phyloP scores from a whole-genome alignment of 1,284 basidiomycete genomes.

The Omphalotus olearius region DNA sequence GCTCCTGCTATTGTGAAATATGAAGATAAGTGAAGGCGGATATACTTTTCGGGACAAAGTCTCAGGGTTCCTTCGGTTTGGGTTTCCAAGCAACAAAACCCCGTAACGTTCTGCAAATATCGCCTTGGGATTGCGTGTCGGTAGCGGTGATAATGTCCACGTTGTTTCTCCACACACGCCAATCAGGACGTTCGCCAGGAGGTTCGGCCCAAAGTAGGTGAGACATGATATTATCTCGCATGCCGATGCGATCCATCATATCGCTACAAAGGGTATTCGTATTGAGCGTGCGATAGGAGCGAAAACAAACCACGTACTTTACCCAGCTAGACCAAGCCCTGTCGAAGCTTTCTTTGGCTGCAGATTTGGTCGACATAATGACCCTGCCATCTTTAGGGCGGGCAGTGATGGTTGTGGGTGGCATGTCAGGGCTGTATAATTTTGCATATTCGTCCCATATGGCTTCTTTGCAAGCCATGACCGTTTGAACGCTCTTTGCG shows the following conservation, averaged over 20 bases:
- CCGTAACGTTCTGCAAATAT: constrained; percentile 14
- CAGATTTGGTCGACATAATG: constrained; percentile 24
- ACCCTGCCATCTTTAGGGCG: constrained; percentile 23
- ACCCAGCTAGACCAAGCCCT: constrained; percentile 65
- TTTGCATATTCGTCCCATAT: constrained; percentile 59
- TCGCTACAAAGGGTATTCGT: constrained; percentile 40
- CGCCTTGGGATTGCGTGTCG: not conserved
- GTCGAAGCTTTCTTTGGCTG: constrained; percentile 59
- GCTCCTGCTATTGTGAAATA: not conserved
- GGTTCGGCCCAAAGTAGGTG: constrained; percentile 53
- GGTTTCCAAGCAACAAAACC: constrained; percentile 18
- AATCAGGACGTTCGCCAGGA: constrained; percentile 43
- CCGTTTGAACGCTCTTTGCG: constrained; percentile 47
- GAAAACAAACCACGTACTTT: constrained; percentile 39
- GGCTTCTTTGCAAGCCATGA: constrained; percentile 62
- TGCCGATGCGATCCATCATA: constrained; percentile 67
- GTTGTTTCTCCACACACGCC: constrained; percentile 47
- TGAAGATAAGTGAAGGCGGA: not conserved
- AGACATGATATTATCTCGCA: constrained; percentile 44
- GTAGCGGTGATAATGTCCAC: constrained; percentile 14
- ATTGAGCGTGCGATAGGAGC: constrained; percentile 3
- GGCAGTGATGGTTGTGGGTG: constrained; percentile 27
- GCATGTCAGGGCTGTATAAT: constrained; percentile 39
- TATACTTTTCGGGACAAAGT: not conserved
- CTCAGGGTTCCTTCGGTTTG: not conserved